Evolutionary conservation across 139 green algal species (phyloP), one percentile per base, ranked within the genome.

Genomic region (Auxenochlorella pyrenoidosa): DNA sequence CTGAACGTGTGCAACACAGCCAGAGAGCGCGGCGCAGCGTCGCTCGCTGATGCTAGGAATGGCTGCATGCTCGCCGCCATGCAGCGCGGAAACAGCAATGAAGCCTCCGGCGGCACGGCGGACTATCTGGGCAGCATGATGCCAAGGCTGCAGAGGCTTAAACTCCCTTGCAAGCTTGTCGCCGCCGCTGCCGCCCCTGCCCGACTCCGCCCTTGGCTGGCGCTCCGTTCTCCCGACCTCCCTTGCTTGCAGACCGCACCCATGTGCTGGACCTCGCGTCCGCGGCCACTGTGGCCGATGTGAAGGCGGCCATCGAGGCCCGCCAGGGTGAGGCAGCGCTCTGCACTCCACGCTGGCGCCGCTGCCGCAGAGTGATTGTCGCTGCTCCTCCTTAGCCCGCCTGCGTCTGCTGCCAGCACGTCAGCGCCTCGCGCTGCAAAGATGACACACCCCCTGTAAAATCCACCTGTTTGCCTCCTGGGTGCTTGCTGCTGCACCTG

Each of bases 281-380:
- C 70, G 86, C 91, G 63, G 88, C 88, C 86, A 96, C 93, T 38
- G 95, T 97, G 40, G 92, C 91, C 75, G 94, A 98, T 93, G 94
- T 98, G 41, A 97, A 97, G 94, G 90, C 91, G 38, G 86, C 90
- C 54, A 92, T 98, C 47, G 91, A 93, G 88, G 90, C 93, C 54
- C 93, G 93, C 77, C 89, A 97, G 91, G 95, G 95, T 97, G 51
- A 92, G 93, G 22, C 75, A 24, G 75, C 75, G 3, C 21, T n/a
- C 4, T 76, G 70, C 18, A 26, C 34, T 19, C 3, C 41, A 18
- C 21, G 26, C 75, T 43, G 75, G 32, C 75, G 75, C 44, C 28
- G 43, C 75, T 34, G 36, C 66, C 32, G 66, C 66, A 18, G 24
- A 3, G 24, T 10, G 3, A 24, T 2, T 36, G 22, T 8, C 13